These are phyloP conservation scores for Kalmanozyma brasiliensis DNA, from an alignment of 1,284 basidiomycete species.

Conservation along the genomic window DNA sequence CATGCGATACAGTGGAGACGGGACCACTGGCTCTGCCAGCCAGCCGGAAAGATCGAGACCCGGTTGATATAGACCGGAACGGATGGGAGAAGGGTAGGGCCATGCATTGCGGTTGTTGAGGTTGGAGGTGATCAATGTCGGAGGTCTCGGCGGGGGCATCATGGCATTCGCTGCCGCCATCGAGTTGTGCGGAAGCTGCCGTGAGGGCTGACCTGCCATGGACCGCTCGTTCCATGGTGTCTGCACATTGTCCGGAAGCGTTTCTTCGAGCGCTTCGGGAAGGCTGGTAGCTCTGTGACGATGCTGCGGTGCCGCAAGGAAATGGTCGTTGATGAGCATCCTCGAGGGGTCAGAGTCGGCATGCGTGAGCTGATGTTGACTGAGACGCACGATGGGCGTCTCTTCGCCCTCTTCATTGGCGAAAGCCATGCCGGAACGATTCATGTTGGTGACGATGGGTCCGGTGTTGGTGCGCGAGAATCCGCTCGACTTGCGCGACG, in stretches of 20 bases:
- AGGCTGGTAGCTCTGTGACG: constrained; percentile 42
- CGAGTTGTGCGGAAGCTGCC: constrained; percentile 13
- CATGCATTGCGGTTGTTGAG: constrained; percentile 32
- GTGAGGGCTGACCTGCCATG: constrained; percentile 6
- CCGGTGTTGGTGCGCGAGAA: constrained; percentile 50
- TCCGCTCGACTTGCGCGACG: constrained; percentile 37
- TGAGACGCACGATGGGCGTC: constrained; percentile 51
- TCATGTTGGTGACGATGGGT: constrained; percentile 52
- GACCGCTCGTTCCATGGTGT: constrained; percentile 22
- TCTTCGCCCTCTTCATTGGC: constrained; percentile 55
- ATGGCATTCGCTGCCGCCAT: constrained; percentile 13
- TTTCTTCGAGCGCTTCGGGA: constrained; percentile 22
- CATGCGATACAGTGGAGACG: constrained; percentile 63
- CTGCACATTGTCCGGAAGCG: constrained; percentile 12
- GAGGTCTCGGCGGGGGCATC: constrained; percentile 40
- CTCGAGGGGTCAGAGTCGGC: constrained; percentile 21
- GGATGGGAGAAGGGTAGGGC: constrained; percentile 41
- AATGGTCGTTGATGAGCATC: constrained; percentile 26
- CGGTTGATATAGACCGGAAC: constrained; percentile 24
- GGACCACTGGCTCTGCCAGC: constrained; percentile 65
- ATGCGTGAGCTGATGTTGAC: constrained; percentile 13
- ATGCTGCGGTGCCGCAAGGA: constrained; percentile 19
- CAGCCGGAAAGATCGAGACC: constrained; percentile 60
- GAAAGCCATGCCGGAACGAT: constrained; percentile 23
- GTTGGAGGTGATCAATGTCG: constrained; percentile 44